Conservation (phyloP, 2,329 filamentous ascomycete species). For the Pestalotiopsis sp. region DNA sequence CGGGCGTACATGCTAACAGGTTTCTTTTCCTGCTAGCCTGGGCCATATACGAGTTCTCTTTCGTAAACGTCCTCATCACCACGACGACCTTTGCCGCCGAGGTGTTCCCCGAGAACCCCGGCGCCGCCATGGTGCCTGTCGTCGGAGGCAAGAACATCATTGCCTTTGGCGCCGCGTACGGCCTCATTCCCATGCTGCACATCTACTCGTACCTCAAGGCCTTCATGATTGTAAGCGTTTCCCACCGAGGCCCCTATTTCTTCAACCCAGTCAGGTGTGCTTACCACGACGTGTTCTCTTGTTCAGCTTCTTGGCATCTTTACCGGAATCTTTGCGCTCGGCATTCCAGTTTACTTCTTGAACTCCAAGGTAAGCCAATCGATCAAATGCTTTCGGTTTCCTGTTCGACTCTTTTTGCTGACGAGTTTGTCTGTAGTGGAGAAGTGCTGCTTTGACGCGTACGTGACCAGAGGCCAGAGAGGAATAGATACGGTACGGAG, state of each 20-base stretch:
- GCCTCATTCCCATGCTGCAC: slow-evolving; percentile 33
- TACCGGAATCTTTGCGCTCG: slow-evolving; percentile 22
- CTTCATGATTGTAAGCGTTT: slow-evolving; percentile 16
- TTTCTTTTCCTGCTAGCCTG: slow-evolving; percentile 30
- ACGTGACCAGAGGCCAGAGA: neutral
- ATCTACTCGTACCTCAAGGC: slow-evolving; percentile 19
- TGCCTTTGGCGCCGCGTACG: slow-evolving; percentile 33
- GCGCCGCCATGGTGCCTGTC: slow-evolving; percentile 34
- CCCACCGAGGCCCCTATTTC: neutral
- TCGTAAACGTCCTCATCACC: slow-evolving; percentile 29
- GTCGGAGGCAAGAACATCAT: slow-evolving; percentile 36
- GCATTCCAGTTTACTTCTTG: slow-evolving; percentile 23
- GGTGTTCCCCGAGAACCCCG: slow-evolving; percentile 34
- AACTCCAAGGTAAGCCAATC: slow-evolving; percentile 17
- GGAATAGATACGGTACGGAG: neutral
- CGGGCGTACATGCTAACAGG: neutral
- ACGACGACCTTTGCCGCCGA: slow-evolving; percentile 37
- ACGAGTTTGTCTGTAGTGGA: neutral
- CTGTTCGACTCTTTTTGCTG: neutral
- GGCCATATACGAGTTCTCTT: slow-evolving; percentile 28
- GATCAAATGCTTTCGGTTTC: neutral
- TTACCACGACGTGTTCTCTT: neutral
- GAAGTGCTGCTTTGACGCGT: neutral
- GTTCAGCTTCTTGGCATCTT: slow-evolving; percentile 18
- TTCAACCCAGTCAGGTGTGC: neutral